Conservation (phyloP, 2,329 filamentous ascomycete genomes). For the Trichoderma koningii region DNA sequence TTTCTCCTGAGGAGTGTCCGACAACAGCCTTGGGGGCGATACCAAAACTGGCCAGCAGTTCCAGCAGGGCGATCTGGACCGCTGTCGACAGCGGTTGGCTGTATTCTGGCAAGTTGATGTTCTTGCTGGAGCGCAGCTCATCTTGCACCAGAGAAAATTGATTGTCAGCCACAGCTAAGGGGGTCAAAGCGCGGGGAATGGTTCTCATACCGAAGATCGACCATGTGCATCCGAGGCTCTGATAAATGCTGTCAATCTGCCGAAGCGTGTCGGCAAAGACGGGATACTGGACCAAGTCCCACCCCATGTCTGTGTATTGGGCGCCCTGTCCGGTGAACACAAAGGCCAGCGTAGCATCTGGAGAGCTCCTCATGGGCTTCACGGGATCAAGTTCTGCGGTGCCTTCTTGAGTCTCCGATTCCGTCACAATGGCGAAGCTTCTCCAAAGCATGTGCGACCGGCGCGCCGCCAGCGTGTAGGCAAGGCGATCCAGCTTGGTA, state of each 20-base stretch:
- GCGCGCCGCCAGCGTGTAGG: constrained; percentile 9
- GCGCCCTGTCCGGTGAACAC: constrained; percentile 41
- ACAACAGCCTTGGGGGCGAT: constrained; percentile 39
- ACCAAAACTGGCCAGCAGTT: constrained; percentile 39
- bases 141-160: background rate
- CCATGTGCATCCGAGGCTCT: constrained; percentile 16
- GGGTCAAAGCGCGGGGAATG: background rate
- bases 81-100: constrained; percentile 41
- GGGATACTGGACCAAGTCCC: constrained; percentile 37
- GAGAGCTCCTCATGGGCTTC: constrained; percentile 1
- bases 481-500: background rate
- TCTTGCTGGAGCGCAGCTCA: constrained; percentile 11
- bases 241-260: background rate
- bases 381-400: background rate
- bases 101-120: constrained; percentile 28
- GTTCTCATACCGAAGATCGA: constrained; percentile 15
- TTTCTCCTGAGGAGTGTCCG: constrained; percentile 46
- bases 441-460: constrained; percentile 33
- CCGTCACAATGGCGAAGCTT: background rate
- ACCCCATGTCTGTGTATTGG: constrained; percentile 37
- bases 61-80: constrained; percentile 45
- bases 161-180: background rate
- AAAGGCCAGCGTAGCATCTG: constrained; percentile 27
- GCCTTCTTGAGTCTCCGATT: background rate
- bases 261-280: constrained; percentile 36